Percentiles rank a stretch among this genome's conserved stretches.
phyloP scores from a whole-genome alignment of 352 stramenopile species.

The Phytophthora meadii region DNA sequence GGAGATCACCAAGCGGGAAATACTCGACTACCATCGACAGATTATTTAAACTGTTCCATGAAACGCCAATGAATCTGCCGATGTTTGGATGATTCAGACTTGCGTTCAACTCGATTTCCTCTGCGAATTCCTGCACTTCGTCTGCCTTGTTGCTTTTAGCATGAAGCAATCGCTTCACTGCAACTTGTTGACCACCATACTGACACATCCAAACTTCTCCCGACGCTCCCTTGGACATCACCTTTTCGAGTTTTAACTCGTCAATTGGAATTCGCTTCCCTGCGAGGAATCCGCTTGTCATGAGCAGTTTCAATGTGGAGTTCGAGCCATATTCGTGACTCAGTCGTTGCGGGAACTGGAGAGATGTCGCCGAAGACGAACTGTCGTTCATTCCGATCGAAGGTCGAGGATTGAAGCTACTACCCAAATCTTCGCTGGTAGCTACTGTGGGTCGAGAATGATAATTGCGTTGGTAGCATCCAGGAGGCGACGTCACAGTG shows the following conservation, averaged over 20 bases:
- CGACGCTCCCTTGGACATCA: constrained; percentile 40
- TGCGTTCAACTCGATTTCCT: constrained; percentile 44
- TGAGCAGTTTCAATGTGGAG: constrained; percentile 13
- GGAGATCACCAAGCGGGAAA: constrained; percentile 40
- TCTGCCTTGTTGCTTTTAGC: constrained; percentile 24
- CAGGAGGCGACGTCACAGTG: neutral
- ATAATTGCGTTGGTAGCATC: neutral
- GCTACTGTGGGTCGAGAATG: neutral
- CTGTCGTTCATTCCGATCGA: constrained; percentile 9
- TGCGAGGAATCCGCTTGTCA: constrained; percentile 24
- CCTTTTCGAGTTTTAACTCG: constrained; percentile 10
- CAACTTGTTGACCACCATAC: constrained; percentile 36
- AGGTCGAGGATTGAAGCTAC: constrained; percentile 1
- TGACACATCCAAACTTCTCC: constrained; percentile 52
- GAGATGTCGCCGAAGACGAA: constrained; percentile 1
- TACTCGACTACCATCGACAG: constrained; percentile 51
- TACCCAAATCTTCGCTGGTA: constrained; percentile 1
- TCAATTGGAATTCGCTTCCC: constrained; percentile 40
- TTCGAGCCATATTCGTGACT: constrained; percentile 10
- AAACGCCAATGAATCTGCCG: constrained; percentile 36
- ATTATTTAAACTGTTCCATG: constrained; percentile 54
- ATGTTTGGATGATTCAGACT: constrained; percentile 41
- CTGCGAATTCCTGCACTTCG: constrained; percentile 39
- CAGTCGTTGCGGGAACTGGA: neutral
- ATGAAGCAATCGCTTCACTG: constrained; percentile 47